Base-by-base conservation (phyloP, 805 yeast genomes). In the Starmerella ratchasimensis region DNA sequence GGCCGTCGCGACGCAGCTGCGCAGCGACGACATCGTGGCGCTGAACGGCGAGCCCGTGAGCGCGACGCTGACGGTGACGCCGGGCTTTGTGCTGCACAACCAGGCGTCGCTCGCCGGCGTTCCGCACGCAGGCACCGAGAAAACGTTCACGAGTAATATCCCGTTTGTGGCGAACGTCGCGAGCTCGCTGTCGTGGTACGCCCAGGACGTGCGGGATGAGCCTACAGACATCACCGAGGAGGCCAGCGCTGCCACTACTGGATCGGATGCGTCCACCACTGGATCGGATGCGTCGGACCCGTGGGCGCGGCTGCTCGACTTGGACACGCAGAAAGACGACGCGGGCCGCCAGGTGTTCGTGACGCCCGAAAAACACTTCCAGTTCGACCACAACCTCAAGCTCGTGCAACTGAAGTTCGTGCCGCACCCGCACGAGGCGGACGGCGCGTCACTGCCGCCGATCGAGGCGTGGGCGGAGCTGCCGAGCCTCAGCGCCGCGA, bases 381-480 rank as follows among this genome's bases (percentile, higher is more conserved):
- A 26, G 1, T 21, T 40, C 8, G 28, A 11, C 3, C 6, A 37
- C 8, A 35, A 37, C 22, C 18, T 39, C 9, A 20, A 33, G 13
- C 35, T 43, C 4, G 20, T 42, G 14, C 47, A 43, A 26, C 22
- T 41, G 33, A 37, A 33, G 26, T 43, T 43, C 26, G 33, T 45
- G 6, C 38, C 46, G 3, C 24, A 43, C 27, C 49, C 49, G 5
- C 13, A 33, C 5, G 20, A 36, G n/a, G 41, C 21, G 3, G 15
- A 19, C 13, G 46, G 39, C 15, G 49, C 56, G 34, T 49, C 58
- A 28, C 62, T 60, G 32, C 76, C 79, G 3, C 73, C 76, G 1
- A 54, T 74, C 5, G 79, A 73, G 47, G 57, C 74, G 32, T 72
- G 76, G 74, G 55, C 67, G 25, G 69, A 64, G 33, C 52, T 57